Percentiles rank a stretch among this genome's conserved stretches.
Conservation (phyloP, 208 protist genomes). For the Trypanosoma platydactyli region DNA sequence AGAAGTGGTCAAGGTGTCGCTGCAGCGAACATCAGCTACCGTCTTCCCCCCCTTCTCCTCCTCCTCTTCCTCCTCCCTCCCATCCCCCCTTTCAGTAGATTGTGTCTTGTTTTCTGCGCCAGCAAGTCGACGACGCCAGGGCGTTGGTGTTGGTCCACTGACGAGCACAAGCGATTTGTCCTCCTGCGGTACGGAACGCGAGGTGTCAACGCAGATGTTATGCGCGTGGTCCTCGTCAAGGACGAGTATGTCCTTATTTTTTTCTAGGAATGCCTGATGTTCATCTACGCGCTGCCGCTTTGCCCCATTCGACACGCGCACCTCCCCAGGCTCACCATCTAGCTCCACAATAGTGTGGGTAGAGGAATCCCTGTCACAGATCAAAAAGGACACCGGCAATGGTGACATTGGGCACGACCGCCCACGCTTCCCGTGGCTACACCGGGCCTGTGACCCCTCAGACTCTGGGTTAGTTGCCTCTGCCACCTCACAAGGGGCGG, state of each 20-base stretch:
- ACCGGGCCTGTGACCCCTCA: background rate
- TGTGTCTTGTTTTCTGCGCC: background rate
- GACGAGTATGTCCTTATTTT: background rate
- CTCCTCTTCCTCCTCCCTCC: background rate
- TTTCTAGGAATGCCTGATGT: background rate
- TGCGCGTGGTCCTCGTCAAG: background rate
- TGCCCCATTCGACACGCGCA: background rate
- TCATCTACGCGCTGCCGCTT: background rate
- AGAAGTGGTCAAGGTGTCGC: background rate
- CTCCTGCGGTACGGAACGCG: background rate
- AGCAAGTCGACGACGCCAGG: constrained; percentile 34
- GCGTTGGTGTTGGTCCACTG: constrained; percentile 47
- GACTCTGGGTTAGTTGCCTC: background rate
- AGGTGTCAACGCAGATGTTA: background rate
- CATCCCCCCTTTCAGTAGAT: background rate
- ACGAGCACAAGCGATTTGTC: constrained; percentile 50
- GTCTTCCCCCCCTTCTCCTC: background rate
- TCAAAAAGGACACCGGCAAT: constrained; percentile 1
- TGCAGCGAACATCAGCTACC: constrained; percentile 6
- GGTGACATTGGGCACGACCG: constrained; percentile 3
- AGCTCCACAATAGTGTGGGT: background rate
- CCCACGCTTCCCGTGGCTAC: constrained; percentile 1
- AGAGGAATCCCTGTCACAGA: constrained; percentile 3
- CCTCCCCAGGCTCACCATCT: too few species aligned
- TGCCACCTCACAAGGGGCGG: background rate